A percentile compares a stretch with the other conserved stretches of the same genome.
Evolutionary conservation across 1,284 basidiomycete genomes (phyloP).

Genomic region (Cystobasidium slooffiae): DNA sequence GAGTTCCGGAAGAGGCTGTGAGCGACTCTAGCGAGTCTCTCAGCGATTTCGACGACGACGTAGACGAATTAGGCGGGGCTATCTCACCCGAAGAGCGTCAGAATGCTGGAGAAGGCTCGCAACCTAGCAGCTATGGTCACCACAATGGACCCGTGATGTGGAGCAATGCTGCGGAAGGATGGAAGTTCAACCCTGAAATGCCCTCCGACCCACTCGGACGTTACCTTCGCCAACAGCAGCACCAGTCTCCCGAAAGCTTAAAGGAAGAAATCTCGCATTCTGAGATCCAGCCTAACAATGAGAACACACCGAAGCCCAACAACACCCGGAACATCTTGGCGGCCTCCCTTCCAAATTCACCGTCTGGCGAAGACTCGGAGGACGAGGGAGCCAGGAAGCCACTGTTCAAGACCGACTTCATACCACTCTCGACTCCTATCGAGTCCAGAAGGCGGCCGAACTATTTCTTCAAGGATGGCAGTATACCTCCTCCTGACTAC

Average conservation of each 20-base stretch:
- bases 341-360: background rate
- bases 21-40: slow-evolving; percentile 40
- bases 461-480: slow-evolving; percentile 32
- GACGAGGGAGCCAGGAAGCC: background rate
- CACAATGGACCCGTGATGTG: slow-evolving; percentile 27
- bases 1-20: slow-evolving; percentile 24
- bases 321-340: background rate
- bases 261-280: background rate
- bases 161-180: slow-evolving; percentile 28
- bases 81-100: background rate
- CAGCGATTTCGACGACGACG: slow-evolving; percentile 29
- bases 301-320: too few relatives aligned
- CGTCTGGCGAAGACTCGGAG: background rate
- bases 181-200: slow-evolving; percentile 26
- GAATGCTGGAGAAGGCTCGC: slow-evolving; percentile 9
- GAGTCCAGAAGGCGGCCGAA: slow-evolving; percentile 4
- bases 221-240: slow-evolving; percentile 24
- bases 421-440: slow-evolving; percentile 5
- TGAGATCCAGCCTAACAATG: too few relatives aligned
- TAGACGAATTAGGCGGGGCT: slow-evolving; percentile 25
- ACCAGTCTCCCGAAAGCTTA: background rate
- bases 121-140: slow-evolving; percentile 37
- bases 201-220: slow-evolving; percentile 36
- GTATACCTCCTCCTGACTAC: slow-evolving; percentile 7
- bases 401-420: slow-evolving; percentile 19